phyloP scores from a whole-genome alignment of 2,329 filamentous ascomycete species.

The Cryphonectria naterciae region DNA sequence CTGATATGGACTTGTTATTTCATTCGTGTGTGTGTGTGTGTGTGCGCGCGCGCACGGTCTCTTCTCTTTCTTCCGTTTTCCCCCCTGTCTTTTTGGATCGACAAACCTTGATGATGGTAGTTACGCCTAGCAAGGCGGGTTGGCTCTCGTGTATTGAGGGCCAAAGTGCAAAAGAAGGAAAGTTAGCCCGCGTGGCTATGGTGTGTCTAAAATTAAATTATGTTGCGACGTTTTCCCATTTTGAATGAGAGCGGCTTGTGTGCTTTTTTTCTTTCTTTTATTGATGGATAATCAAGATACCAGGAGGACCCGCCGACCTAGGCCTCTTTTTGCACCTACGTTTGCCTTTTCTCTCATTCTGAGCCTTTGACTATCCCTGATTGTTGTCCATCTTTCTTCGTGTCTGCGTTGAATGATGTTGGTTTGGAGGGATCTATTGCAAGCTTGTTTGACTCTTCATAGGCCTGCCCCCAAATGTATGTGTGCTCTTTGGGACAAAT shows the following conservation, averaged over 20 bases:
- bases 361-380: too few relatives aligned
- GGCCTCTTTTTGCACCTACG: neutral
- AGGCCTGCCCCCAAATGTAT: neutral
- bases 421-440: too few relatives aligned
- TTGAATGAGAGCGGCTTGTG: neutral
- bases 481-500: neutral
- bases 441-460: too few relatives aligned
- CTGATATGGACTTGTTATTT: neutral
- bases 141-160: too few relatives aligned
- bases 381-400: too few relatives aligned
- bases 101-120: neutral
- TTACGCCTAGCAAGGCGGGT: neutral
- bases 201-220: neutral
- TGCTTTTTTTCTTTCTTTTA: neutral
- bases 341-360: too few relatives aligned
- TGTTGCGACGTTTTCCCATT: neutral
- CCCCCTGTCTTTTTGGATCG: neutral
- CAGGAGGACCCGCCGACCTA: neutral
- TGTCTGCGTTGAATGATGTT: too few relatives aligned
- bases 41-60: too few relatives aligned
- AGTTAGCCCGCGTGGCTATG: neutral
- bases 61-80: neutral
- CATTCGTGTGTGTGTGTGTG: neutral
- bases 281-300: neutral
- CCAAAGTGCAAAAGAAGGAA: neutral